These are phyloP conservation scores for Monocercomonoides exilis DNA, from an alignment of 78 protist genomes.

Conservation along the genomic window DNA sequence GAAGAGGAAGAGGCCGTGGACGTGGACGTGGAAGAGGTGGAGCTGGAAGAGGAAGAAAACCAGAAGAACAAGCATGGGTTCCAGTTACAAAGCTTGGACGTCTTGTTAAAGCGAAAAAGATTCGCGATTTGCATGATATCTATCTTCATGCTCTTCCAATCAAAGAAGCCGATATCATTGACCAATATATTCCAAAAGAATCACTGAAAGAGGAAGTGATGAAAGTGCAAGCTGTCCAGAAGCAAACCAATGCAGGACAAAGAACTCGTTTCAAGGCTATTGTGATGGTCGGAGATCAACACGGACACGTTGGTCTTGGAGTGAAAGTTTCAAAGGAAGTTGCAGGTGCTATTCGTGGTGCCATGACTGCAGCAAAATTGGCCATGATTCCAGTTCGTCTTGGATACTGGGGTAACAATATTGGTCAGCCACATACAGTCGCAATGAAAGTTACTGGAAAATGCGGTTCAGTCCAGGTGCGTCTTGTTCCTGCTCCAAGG, in stretches of 20 bases:
- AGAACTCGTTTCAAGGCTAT: slow-evolving; percentile 97
- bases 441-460: slow-evolving; percentile 97
- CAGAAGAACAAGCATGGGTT: slow-evolving; percentile 76
- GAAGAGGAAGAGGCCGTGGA: slow-evolving; percentile 57
- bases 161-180: slow-evolving; percentile 98
- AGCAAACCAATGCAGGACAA: slow-evolving; percentile 99
- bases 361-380: slow-evolving; percentile 90
- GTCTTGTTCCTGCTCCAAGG: slow-evolving; percentile 99
- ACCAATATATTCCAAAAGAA: slow-evolving; percentile 57
- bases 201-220: slow-evolving; percentile 92
- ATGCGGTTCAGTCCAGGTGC: slow-evolving; percentile 94
- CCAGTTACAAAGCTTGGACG: slow-evolving; percentile 99
- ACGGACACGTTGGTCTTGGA: slow-evolving; percentile 99
- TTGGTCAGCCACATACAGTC: slow-evolving; percentile 99
- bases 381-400: slow-evolving; percentile 93
- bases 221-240: slow-evolving; percentile 98
- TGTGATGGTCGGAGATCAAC: slow-evolving; percentile 79
- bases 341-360: slow-evolving; percentile 97
- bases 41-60: slow-evolving; percentile 54
- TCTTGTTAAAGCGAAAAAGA: slow-evolving; percentile 86
- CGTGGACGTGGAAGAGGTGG: slow-evolving; percentile 60
- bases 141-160: slow-evolving; percentile 95
- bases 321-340: slow-evolving; percentile 96
- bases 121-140: slow-evolving; percentile 89
- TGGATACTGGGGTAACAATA: slow-evolving; percentile 98